These are phyloP conservation scores for Leucocoprinus leucothites DNA, from an alignment of 768 basidiomycete genomes.

Conservation along the genomic window DNA sequence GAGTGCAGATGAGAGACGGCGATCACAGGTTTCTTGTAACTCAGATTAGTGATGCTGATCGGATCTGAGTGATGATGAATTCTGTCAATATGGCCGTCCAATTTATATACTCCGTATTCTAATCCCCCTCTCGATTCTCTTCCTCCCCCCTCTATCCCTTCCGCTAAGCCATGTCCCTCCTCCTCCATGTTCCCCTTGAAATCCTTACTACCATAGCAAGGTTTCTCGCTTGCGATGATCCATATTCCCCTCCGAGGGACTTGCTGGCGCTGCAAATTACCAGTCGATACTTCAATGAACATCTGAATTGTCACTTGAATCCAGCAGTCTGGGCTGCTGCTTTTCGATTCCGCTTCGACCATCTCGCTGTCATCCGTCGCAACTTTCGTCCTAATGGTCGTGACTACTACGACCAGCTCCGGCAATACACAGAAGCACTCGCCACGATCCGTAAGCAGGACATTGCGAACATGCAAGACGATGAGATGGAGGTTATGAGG, in stretches of 20 bases:
- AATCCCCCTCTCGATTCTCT: not conserved
- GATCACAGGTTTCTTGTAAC: constrained; percentile 1
- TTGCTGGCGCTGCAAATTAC: constrained; percentile 48
- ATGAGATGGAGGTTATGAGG: constrained; percentile 24
- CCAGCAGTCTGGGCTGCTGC: constrained; percentile 49
- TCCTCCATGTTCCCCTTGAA: constrained; percentile 33
- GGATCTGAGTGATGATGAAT: not conserved
- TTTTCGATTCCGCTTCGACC: constrained; percentile 57
- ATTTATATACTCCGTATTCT: not conserved
- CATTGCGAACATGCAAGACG: constrained; percentile 16
- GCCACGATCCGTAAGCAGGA: constrained; percentile 27
- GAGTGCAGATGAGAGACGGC: constrained; percentile 1
- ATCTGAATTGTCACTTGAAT: constrained; percentile 28
- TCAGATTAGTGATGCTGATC: too few species aligned
- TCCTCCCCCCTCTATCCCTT: constrained; percentile 15
- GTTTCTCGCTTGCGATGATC: constrained; percentile 36
- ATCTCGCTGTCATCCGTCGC: constrained; percentile 46
- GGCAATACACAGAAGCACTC: constrained; percentile 35
- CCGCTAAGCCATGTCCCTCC: constrained; percentile 19
- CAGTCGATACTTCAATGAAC: constrained; percentile 34
- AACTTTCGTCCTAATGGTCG: constrained; percentile 32
- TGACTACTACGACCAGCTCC: constrained; percentile 34
- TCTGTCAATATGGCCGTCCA: not conserved
- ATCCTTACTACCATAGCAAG: constrained; percentile 52
- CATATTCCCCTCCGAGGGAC: constrained; percentile 43